Evolutionary conservation across 1,139 yeast species (phyloP).

Genomic region (Komagataea norvegica): DNA sequence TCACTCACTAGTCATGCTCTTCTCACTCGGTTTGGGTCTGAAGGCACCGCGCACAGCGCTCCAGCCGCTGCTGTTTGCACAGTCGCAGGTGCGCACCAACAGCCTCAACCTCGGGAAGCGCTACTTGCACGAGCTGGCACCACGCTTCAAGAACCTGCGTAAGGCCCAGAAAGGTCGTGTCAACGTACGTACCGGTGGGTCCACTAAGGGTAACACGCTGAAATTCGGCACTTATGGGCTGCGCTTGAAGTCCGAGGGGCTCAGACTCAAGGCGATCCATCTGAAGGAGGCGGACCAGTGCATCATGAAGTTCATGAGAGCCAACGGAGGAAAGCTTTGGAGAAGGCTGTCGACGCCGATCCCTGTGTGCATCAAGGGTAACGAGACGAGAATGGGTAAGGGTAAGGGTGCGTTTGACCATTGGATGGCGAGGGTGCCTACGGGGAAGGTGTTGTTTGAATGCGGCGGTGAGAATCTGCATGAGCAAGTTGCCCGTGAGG

Average conservation of each 20-base stretch:
- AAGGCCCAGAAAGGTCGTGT: conserved; percentile 96
- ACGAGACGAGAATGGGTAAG: conserved; percentile 99
- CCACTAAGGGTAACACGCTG: conserved; percentile 78
- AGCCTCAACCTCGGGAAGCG: conserved; percentile 38
- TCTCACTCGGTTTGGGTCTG: too few species aligned
- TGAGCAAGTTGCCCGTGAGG: conserved; percentile 87
- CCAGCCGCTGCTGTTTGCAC: too few species aligned
- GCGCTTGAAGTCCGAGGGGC: conserved; percentile 82
- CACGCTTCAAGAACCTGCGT: conserved; percentile 65
- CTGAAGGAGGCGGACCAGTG: conserved; percentile 88
- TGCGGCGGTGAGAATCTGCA: conserved; percentile 68
- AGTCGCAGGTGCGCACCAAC: too few species aligned
- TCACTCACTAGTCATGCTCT: too few species aligned
- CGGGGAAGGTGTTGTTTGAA: conserved; percentile 90
- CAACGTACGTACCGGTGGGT: conserved; percentile 92
- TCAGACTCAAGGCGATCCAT: conserved; percentile 84
- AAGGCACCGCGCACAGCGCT: too few species aligned
- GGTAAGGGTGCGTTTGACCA: conserved; percentile 98
- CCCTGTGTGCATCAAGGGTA: conserved; percentile 94
- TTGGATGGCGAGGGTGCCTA: conserved; percentile 96
- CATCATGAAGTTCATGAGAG: conserved; percentile 75
- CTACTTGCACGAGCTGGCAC: conserved; percentile 81
- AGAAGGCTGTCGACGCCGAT: conserved; percentile 80
- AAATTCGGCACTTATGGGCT: conserved; percentile 83
- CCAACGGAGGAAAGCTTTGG: conserved; percentile 63